Evolutionary conservation across 2,329 filamentous ascomycete species (phyloP).

Genomic region (Pyricularia sp.): DNA sequence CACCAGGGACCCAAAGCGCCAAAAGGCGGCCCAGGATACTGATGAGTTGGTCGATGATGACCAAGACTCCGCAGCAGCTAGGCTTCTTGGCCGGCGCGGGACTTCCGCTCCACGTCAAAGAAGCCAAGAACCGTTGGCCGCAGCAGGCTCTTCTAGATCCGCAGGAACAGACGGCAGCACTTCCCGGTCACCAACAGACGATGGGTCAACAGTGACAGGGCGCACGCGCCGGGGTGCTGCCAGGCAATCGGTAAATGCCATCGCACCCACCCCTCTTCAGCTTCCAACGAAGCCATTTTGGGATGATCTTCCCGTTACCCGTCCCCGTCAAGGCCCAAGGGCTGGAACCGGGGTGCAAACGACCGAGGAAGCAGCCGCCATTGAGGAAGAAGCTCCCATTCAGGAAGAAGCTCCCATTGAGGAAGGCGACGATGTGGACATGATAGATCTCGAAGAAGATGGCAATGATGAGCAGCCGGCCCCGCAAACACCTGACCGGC

Average conservation of each 20-base stretch:
- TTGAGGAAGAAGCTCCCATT: not conserved
- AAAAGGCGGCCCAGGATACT: not conserved
- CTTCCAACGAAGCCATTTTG: not conserved
- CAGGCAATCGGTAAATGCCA: not conserved
- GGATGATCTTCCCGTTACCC: not conserved
- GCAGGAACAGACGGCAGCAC: not conserved
- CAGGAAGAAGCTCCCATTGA: not conserved
- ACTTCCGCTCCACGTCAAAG: not conserved
- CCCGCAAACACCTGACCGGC: constrained; percentile 1
- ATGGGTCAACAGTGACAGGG: not conserved
- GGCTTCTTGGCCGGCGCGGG: not conserved
- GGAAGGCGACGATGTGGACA: constrained; percentile 1
- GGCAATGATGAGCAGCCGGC: not conserved
- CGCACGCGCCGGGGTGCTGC: not conserved
- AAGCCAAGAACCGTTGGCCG: not conserved
- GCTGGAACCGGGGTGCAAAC: not conserved
- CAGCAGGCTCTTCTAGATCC: not conserved
- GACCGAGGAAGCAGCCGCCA: not conserved
- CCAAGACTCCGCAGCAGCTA: not conserved
- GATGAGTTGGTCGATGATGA: not conserved
- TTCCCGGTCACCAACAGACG: not conserved
- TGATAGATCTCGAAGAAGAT: not conserved
- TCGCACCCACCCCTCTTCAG: not conserved
- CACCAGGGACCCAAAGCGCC: not conserved
- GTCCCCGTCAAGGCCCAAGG: not conserved